phyloP scores from a whole-genome alignment of 2,329 filamentous ascomycete species.

The Xylariaceae sp. region DNA sequence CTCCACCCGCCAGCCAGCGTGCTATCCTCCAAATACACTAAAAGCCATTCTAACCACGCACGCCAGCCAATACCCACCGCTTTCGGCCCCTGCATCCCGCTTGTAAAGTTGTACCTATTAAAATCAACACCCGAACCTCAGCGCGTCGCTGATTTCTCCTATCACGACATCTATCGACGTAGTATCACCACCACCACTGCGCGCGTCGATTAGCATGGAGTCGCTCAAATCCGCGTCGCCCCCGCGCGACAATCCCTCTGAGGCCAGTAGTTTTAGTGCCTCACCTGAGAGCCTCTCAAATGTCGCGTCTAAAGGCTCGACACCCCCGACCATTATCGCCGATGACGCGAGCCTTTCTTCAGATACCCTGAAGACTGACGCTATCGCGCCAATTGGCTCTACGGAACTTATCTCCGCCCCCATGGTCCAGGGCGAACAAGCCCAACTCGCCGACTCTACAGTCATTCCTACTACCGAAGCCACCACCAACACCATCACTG shows the following conservation, averaged over 20 bases:
- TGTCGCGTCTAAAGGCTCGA: constrained; percentile 54
- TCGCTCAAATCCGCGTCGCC: constrained; percentile 24
- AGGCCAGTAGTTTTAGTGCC: constrained; percentile 26
- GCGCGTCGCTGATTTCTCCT: constrained; percentile 25
- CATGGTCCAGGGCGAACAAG: constrained; percentile 23
- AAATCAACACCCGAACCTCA: constrained; percentile 25
- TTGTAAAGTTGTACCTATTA: constrained; percentile 15
- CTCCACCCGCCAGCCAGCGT: not conserved
- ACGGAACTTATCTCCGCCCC: constrained; percentile 29
- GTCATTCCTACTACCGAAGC: constrained; percentile 17
- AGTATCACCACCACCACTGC: constrained; percentile 2
- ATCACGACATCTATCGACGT: constrained; percentile 18
- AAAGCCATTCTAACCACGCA: constrained; percentile 5
- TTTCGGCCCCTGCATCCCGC: constrained; percentile 21
- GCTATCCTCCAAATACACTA: not conserved
- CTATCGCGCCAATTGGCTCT: constrained; percentile 50
- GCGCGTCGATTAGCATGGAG: constrained; percentile 24
- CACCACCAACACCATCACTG: too few species aligned
- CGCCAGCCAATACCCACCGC: constrained; percentile 20
- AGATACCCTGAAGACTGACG: constrained; percentile 55
- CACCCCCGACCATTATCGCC: constrained; percentile 61
- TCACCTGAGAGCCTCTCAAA: constrained; percentile 42
- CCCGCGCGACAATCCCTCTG: constrained; percentile 30
- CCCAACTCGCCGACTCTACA: constrained; percentile 27
- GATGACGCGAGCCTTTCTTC: constrained; percentile 56